Base-by-base conservation (phyloP, 2,329 filamentous ascomycete genomes). In the Ceratocystis diversiconidia region DNA sequence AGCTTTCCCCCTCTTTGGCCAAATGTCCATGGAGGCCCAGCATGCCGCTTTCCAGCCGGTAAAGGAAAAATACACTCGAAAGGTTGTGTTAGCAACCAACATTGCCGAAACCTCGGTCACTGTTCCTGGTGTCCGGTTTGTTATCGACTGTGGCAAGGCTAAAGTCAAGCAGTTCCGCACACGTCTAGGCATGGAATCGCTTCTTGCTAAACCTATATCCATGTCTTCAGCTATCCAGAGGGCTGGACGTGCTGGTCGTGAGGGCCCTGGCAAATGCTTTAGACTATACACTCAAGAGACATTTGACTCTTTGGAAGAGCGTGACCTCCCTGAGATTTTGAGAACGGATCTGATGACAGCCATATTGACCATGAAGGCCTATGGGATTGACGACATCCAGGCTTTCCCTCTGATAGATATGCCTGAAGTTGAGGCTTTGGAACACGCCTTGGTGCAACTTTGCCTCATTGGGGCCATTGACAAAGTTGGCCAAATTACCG, bases 61-160 rank as follows among this genome's bases (percentile, higher is more conserved):
- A 25, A 84, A 84, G 65, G 82, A 85, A 1, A 80, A 80, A n/a
- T 82, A 80, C 65, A 95, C 90, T 0, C 83, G 94, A 55, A 97
- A 97, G 72, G 82, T 97, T 12, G 91, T 99, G 0, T 78, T 99
- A 0, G 87, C 92, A 0, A 99, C 94, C 15, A 99, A 99, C 72
- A 97, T 99, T 71, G 94, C 94, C n/a, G 94, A 99, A 74, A 97
- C 94, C 0, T 97, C 94, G 0, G 89, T 99, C 67, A 99, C 94
- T 0, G 92, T 99, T 0, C 88, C 92, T 0, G 94, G 94, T 1
- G 91, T 99, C 5, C 85, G 90, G 3, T 94, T 88, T 70, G 92
- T 99, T 8, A 82, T 99, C 22, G 94, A 99, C 72, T 89, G 89
- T 65, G 94, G 94, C 59, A 96, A 96, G 72, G 89, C 89, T 7